phyloP scores from a whole-genome alignment of 1,284 basidiomycete genomes.

The Ganoderma lingzhi region DNA sequence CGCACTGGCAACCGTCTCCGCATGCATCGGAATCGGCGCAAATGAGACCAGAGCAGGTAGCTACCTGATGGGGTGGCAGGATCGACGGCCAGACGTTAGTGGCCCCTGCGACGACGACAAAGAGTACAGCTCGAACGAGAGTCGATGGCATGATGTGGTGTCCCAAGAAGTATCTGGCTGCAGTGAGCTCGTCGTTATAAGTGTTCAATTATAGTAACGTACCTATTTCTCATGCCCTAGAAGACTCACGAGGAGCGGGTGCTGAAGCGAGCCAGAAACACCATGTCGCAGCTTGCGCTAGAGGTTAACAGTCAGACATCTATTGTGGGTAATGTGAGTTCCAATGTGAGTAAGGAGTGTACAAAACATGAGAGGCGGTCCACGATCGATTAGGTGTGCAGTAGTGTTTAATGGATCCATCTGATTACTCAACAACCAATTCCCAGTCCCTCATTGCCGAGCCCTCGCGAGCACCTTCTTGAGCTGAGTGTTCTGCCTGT shows the following conservation, averaged over 20 bases:
- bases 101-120: not conserved
- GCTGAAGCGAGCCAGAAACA: not conserved
- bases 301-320: not conserved
- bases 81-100: not conserved
- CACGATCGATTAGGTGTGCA: not conserved
- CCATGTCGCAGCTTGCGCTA: not conserved
- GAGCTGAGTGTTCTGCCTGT: slow-evolving; percentile 73
- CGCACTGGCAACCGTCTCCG: slow-evolving; percentile 7
- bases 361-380: not conserved
- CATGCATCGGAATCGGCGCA: not conserved
- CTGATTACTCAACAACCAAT: not conserved
- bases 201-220: not conserved
- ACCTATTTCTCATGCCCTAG: slow-evolving; percentile 1
- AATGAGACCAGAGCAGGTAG: not conserved
- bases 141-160: not conserved
- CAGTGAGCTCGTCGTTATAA: not conserved
- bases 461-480: slow-evolving; percentile 57
- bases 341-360: not conserved
- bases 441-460: not conserved
- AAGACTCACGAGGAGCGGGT: not conserved
- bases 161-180: not conserved
- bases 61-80: not conserved
- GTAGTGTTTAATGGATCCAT: slow-evolving; percentile 1
- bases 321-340: not conserved
- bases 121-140: not conserved